Evolutionary conservation across 495 filamentous ascomycete genomes (phyloP), one percentile per base, ranked within the genome.

Genomic region (Aspergillus panamensis): DNA sequence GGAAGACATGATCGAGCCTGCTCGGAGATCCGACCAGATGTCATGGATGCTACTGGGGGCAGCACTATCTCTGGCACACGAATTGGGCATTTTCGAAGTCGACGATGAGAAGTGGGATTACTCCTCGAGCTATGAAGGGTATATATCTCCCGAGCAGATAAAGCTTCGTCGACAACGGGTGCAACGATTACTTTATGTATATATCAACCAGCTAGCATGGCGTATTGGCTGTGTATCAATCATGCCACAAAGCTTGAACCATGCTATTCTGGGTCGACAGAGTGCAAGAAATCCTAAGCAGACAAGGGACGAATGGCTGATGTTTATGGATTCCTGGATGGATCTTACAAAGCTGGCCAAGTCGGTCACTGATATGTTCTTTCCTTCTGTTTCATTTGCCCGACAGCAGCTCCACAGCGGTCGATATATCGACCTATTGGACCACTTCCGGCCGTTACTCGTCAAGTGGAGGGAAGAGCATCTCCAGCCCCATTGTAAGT

Each of bases 41-140:
- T 81, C 79, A 0, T 82, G 80, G 80, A 81, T 81, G 77, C 59
- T 79, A 7, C 70, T 82, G 14, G 79, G 79, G 0, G 79, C 73
- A 59, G 79, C 75, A 0, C 60, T 81, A 10, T 79, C 78, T n/a
- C 71, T 82, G 16, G 72, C 77, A 0, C 77, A 82, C 51, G 79
- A 81, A 52, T 62, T 82, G 17, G 77, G 77, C 1, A 69, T 82
- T 8, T 82, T 80, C 49, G 78, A 82, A 48, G 69, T 73, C 0
- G 71, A 77, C 48, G 69, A 71, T 20, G 59, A 66, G 29, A 63
- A 64, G 16, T 55, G 47, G n/a, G 39, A 25, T 45, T 59, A 60
- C 39, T 39, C 59, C 4, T 51, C 55, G 8, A 55, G 58, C 3
- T 63, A 62, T 35, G 65, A 73, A 25, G 72, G 71, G 6, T 59